phyloP scores from a whole-genome alignment of 1,139 yeast genomes.

The Yamadazyma conglobata region DNA sequence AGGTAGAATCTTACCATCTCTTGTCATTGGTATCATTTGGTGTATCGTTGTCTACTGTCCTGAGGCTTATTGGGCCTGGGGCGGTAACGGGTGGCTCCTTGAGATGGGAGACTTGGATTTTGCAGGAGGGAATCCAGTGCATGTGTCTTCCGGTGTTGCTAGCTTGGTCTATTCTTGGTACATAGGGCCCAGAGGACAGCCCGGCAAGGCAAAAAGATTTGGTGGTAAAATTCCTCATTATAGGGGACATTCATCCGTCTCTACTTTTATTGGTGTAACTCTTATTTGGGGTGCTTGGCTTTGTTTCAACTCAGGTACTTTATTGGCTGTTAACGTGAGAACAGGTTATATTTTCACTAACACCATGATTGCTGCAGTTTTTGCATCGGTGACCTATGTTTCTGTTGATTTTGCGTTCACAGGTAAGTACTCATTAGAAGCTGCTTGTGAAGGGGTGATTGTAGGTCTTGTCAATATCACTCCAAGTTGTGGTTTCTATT shows the following conservation, averaged over 20 bases:
- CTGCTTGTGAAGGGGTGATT: constrained; percentile 89
- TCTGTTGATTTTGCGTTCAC: constrained; percentile 51
- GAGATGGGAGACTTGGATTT: constrained; percentile 83
- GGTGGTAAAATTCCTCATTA: constrained; percentile 67
- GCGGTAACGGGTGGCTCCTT: constrained; percentile 83
- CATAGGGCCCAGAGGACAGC: constrained; percentile 88
- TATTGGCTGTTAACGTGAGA: constrained; percentile 85
- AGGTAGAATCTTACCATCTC: constrained; percentile 91
- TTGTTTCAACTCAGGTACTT: constrained; percentile 96
- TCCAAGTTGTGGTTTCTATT: constrained; percentile 95
- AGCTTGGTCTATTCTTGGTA: constrained; percentile 88
- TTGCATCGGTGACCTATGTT: constrained; percentile 87
- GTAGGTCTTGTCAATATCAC: constrained; percentile 95
- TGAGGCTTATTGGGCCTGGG: constrained; percentile 96
- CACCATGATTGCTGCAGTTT: constrained; percentile 90
- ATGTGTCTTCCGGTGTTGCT: constrained; percentile 89
- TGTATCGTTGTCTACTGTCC: constrained; percentile 92
- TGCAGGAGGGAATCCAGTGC: constrained; percentile 99
- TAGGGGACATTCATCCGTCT: constrained; percentile 84
- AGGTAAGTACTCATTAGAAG: constrained; percentile 90
- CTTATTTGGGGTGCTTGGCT: constrained; percentile 98
- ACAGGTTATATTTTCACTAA: constrained; percentile 91
- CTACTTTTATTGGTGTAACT: constrained; percentile 85
- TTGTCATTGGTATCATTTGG: constrained; percentile 88
- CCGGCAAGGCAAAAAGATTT: constrained; percentile 42